These are phyloP conservation scores for Plasmodium sp. DNA, from an alignment of 169 alveolate genomes.

Conservation along the genomic window DNA sequence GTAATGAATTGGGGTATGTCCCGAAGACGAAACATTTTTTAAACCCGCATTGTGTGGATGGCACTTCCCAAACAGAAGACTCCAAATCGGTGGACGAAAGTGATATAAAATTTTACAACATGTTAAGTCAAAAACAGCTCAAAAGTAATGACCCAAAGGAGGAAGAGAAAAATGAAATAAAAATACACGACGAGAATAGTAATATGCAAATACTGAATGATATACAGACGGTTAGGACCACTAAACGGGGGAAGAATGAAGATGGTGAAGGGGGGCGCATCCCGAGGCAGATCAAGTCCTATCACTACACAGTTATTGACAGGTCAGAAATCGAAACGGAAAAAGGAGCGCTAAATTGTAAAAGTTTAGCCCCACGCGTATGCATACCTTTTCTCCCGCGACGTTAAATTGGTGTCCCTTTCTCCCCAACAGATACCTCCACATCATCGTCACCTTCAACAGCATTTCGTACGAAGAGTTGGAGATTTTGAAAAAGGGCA, in stretches of 20 bases:
- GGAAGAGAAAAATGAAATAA: constrained; percentile 33
- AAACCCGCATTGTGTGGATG: constrained; percentile 48
- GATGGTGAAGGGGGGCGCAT: background rate
- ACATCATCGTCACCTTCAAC: constrained; percentile 51
- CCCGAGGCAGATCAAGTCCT: constrained; percentile 63
- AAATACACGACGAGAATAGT: background rate
- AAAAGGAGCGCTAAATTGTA: background rate
- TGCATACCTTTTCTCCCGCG: background rate
- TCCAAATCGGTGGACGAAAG: background rate
- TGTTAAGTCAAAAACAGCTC: constrained; percentile 48
- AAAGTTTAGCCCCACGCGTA: background rate
- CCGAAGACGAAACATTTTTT: constrained; percentile 67
- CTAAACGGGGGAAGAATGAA: constrained; percentile 1
- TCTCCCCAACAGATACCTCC: constrained; percentile 30
- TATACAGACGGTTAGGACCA: constrained; percentile 45
- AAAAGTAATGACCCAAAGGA: background rate
- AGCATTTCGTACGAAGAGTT: constrained; percentile 27
- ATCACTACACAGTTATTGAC: constrained; percentile 51
- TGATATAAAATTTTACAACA: constrained; percentile 46
- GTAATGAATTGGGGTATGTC: constrained; percentile 15
- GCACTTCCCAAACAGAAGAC: background rate
- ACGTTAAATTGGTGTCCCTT: background rate
- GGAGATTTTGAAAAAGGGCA: constrained; percentile 39
- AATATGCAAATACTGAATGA: constrained; percentile 33
- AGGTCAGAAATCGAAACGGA: constrained; percentile 19